These are phyloP conservation scores for Calonectria leucothoes DNA, from an alignment of 2,329 filamentous ascomycete genomes.

Conservation along the genomic window DNA sequence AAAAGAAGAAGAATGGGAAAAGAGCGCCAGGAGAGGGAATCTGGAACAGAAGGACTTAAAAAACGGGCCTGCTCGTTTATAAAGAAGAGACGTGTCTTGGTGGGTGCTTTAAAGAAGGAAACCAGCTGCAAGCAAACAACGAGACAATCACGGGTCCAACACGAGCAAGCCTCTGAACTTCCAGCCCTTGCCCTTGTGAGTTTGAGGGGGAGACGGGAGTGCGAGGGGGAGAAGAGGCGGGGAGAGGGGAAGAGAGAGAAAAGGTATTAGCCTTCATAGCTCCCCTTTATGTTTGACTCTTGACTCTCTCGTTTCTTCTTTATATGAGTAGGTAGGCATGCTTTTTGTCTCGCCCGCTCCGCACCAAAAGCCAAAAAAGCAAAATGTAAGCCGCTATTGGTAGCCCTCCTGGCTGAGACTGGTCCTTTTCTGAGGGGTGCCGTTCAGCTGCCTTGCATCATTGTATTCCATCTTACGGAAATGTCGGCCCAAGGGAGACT, in stretches of 20 bases:
- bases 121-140: not conserved
- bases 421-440: not conserved
- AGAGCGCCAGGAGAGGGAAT: not conserved
- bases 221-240: not conserved
- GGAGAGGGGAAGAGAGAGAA: not conserved
- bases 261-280: not conserved
- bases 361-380: not conserved
- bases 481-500: not conserved
- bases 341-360: not conserved
- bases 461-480: not conserved
- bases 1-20: not conserved
- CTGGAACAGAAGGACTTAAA: not conserved
- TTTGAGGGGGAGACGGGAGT: not conserved
- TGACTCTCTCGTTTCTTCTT: not conserved
- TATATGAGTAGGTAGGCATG: not conserved
- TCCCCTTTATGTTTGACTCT: slow-evolving; percentile 3
- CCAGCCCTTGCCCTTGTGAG: not conserved
- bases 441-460: not conserved
- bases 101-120: not conserved
- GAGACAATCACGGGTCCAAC: not conserved
- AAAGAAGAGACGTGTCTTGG: no score
- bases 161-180: not conserved
- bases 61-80: not conserved
- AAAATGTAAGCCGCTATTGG: not conserved
- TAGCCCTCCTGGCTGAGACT: not conserved